phyloP scores from a whole-genome alignment of 176 grass and related monocot genomes.

The Sorghum bicolor region DNA sequence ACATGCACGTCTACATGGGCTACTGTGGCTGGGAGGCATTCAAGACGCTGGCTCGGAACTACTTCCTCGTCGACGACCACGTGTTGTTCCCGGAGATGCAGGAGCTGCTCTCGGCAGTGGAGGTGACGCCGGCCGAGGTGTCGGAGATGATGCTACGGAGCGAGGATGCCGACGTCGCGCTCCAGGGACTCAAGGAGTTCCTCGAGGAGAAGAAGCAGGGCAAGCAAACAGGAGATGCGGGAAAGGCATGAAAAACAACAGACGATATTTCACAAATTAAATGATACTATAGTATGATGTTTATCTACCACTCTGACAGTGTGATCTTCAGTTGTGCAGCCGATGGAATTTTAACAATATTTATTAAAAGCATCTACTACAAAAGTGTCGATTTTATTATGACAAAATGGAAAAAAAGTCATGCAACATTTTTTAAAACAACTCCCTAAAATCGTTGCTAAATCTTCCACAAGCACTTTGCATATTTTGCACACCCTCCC shows the following conservation, averaged over 20 bases:
- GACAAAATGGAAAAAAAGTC: too few species aligned
- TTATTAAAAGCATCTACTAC: too few species aligned
- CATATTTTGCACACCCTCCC: too few species aligned
- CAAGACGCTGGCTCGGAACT: conserved; percentile 30
- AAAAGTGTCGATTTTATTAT: too few species aligned
- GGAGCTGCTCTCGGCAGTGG: not conserved
- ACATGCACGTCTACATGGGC: conserved; percentile 63
- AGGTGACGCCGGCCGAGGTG: conserved; percentile 33
- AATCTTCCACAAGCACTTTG: too few species aligned
- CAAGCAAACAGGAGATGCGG: not conserved
- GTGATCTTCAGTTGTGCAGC: too few species aligned
- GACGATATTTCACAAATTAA: too few species aligned
- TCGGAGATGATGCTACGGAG: conserved; percentile 31
- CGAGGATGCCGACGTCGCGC: not conserved
- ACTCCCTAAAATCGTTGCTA: too few species aligned
- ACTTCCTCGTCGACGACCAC: conserved; percentile 33
- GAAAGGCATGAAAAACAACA: not conserved
- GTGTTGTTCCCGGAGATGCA: conserved; percentile 18
- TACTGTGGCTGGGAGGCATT: conserved; percentile 40
- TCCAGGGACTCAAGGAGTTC: not conserved
- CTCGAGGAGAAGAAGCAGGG: not conserved
- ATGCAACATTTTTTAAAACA: too few species aligned
- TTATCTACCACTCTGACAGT: too few species aligned
- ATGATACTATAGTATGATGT: too few species aligned
- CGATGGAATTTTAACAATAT: too few species aligned